Evolutionary conservation across 192 early-diverging fungal genomes (phyloP).

Genomic region (Martensiomyces pterosporus): DNA sequence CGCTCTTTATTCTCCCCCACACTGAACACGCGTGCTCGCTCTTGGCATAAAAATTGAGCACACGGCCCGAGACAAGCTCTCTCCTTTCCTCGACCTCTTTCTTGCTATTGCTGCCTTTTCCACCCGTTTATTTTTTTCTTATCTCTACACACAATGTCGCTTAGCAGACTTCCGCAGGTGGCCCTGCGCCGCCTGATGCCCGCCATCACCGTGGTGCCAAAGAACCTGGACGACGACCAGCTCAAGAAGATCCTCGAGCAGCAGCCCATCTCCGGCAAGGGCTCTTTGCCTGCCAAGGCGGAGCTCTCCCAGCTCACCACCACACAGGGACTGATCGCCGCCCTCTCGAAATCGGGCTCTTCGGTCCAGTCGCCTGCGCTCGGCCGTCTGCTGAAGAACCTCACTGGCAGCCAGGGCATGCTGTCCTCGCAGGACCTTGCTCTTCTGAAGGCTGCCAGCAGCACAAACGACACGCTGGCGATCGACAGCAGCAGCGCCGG

Average conservation of each 20-base stretch:
- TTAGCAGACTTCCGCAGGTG: conserved; percentile 49
- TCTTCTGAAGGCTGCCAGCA: conserved; percentile 16
- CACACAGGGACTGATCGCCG: conserved; percentile 22
- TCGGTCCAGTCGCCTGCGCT: conserved; percentile 12
- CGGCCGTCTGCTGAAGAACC: conserved; percentile 24
- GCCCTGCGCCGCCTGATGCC: conserved; percentile 51
- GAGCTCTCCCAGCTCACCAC: conserved; percentile 7
- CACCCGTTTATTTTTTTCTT: not conserved
- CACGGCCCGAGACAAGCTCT: no score
- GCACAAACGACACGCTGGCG: not conserved
- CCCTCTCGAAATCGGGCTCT: conserved; percentile 22
- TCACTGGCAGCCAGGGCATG: conserved; percentile 26
- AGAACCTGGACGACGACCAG: conserved; percentile 51
- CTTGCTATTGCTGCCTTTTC: not conserved
- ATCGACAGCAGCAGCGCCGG: not conserved
- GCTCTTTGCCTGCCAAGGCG: conserved; percentile 17
- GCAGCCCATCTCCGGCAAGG: conserved; percentile 18
- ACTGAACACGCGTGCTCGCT: no score
- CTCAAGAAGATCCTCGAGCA: conserved; percentile 46
- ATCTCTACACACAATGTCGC: conserved; percentile 31
- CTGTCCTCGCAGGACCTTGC: conserved; percentile 43
- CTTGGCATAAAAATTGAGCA: no score
- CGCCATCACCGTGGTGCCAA: conserved; percentile 45
- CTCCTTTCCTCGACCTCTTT: no score
- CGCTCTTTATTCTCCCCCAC: no score